phyloP scores from a whole-genome alignment of 148 eudicot genomes.

The Bassia scoparia region DNA sequence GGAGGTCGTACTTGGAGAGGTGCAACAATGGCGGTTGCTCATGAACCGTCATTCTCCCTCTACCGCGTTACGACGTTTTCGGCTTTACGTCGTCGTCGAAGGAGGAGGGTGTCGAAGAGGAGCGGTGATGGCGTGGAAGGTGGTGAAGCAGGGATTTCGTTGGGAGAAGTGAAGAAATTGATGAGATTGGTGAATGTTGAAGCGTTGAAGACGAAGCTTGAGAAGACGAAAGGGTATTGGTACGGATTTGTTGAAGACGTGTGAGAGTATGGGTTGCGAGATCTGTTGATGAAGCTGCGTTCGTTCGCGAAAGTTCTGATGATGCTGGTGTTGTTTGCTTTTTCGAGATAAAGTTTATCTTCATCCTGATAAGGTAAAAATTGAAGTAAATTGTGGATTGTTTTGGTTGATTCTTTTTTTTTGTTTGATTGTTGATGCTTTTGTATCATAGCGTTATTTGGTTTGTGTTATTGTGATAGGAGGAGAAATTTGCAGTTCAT shows the following conservation, averaged over 20 bases:
- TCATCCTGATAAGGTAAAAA: too few relatives aligned
- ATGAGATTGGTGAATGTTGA: conserved; percentile 82
- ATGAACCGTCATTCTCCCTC: not conserved
- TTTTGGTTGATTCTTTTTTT: too few relatives aligned
- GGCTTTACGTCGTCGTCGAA: not conserved
- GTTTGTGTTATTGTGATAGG: too few relatives aligned
- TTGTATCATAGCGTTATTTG: too few relatives aligned
- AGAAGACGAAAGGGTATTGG: conserved; percentile 62
- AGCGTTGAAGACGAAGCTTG: conserved; percentile 67
- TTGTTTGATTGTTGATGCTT: too few relatives aligned
- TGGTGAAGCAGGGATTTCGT: conserved; percentile 36
- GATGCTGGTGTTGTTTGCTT: conserved; percentile 81
- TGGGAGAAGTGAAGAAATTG: conserved; percentile 65
- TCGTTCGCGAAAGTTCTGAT: conserved; percentile 59
- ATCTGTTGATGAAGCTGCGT: conserved; percentile 54
- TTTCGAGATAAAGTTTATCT: too few relatives aligned
- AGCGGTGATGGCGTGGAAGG: conserved; percentile 8
- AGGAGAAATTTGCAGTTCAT: too few relatives aligned
- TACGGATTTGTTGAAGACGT: conserved; percentile 53
- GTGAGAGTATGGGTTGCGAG: conserved; percentile 63
- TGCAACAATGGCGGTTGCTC: conserved; percentile 19
- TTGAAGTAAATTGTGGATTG: too few relatives aligned
- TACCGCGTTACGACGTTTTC: not conserved
- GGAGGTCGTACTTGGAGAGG: conserved; percentile 20
- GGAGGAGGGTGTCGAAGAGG: not conserved